Evolutionary conservation across 345 rosid species (phyloP), one percentile per base, ranked within the genome.

Genomic region (Brassica carinata): DNA sequence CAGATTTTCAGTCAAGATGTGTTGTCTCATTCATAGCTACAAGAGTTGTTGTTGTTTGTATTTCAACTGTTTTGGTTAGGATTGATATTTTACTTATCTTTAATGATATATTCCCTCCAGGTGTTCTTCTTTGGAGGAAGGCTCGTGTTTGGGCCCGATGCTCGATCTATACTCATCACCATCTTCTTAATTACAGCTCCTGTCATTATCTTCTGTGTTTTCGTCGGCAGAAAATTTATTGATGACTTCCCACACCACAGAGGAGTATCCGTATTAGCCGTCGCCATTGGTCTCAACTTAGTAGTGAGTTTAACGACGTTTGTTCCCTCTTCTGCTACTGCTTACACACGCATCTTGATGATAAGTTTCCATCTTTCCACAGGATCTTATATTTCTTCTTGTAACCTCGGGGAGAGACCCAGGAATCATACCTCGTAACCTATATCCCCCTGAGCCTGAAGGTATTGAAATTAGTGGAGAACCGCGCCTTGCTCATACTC

Each of bases 71-170:
- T 23, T 48, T 26, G 29, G 30, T 17, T 29, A 2, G 59, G 15
- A 7, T 17, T 7, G 8, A 31, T 30, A 5, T 19, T 33, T 33
- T 18, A 65, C 74, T 65, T 23, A 64, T 75, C 3, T 63, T 23
- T n/a, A 2, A 4, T 65, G 0, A 23, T 23, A 23, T 23, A 23
- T 23, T 23, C 26, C 26, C 7, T 63, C 51, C 94, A 96, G 99
- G 79, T 87, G 84, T 96, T 96, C 81, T 48, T 85, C 71, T 80
- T 86, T 48, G 81, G 79, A 26, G 99, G 99, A 77, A 90, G 99
- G 86, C 87, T 96, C 38, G 90, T 96, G 78, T 93, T 92, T 84
- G 99, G 99, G 86, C 99, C 99, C 0, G 99, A 96, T 89, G 94
- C 89, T 15, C 83, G 89, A 72, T 92, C 90, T 11, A 67, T 96